A percentile compares a stretch with the other conserved stretches of the same genome.
These are phyloP conservation scores for Lactarius psammicola DNA, from an alignment of 768 basidiomycete genomes.

Conservation along the genomic window DNA sequence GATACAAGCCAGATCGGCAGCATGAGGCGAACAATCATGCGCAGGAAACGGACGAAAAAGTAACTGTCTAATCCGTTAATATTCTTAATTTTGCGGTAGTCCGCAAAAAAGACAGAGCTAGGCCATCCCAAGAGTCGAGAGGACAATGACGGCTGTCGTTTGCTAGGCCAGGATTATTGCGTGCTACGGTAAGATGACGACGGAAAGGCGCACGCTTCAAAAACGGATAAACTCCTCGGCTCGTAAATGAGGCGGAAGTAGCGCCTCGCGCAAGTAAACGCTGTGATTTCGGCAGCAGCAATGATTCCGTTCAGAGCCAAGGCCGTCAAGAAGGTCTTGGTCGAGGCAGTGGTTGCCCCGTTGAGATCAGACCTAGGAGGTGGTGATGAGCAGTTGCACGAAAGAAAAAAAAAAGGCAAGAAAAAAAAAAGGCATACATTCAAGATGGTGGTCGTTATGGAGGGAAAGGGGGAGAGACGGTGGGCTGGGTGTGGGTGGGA, in stretches of 20 bases:
- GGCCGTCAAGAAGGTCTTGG: constrained; percentile 77
- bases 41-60: constrained; percentile 86
- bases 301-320: constrained; percentile 78
- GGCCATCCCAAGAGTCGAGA: constrained; percentile 63
- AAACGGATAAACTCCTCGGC: constrained; percentile 69
- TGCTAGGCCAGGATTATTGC: constrained; percentile 39
- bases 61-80: constrained; percentile 89
- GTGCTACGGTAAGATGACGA: background rate
- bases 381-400: background rate
- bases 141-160: constrained; percentile 57
- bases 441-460: background rate
- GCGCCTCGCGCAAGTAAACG: constrained; percentile 80
- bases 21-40: constrained; percentile 79
- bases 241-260: constrained; percentile 89
- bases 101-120: constrained; percentile 54
- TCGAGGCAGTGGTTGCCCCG: constrained; percentile 60
- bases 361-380: constrained; percentile 40
- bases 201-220: constrained; percentile 41
- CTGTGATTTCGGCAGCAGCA: constrained; percentile 64
- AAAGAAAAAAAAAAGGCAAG: background rate
- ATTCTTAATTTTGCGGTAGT: constrained; percentile 59
- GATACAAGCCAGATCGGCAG: constrained; percentile 90
- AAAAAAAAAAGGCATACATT: constrained; percentile 17
- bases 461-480: background rate
- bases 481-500: no score